These are phyloP conservation scores for Gelatoporia subvermispora DNA, from an alignment of 768 basidiomycete species.

Conservation along the genomic window DNA sequence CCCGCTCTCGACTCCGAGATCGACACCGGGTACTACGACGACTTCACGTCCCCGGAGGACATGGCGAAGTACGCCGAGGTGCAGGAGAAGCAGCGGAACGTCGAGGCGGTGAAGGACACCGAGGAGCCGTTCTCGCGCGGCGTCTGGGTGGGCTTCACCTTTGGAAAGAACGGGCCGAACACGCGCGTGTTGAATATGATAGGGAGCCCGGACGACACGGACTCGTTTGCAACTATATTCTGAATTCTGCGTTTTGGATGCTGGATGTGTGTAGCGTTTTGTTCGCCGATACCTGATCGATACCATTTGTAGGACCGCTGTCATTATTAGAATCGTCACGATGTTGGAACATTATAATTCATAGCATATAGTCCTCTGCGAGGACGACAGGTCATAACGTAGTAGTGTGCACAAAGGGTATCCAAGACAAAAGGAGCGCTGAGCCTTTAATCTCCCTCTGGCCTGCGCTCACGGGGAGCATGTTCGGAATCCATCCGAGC, in stretches of 20 bases:
- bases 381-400: too few species aligned
- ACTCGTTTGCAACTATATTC: constrained; percentile 32
- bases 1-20: constrained; percentile 91
- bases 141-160: constrained; percentile 90
- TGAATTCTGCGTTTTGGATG: constrained; percentile 7
- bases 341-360: too few species aligned
- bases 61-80: constrained; percentile 99
- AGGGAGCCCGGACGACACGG: constrained; percentile 22
- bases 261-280: neutral
- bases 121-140: constrained; percentile 68
- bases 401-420: too few species aligned
- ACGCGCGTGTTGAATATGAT: constrained; percentile 32
- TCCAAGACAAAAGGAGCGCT: too few species aligned
- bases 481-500: too few species aligned
- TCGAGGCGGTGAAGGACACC: constrained; percentile 87
- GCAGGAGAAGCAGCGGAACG: constrained; percentile 92
- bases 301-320: too few species aligned
- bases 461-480: too few species aligned
- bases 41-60: constrained; percentile 82
- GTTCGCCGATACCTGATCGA: too few species aligned
- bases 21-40: constrained; percentile 94
- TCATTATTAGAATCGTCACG: too few species aligned
- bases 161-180: constrained; percentile 77
- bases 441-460: too few species aligned
- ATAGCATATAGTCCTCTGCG: too few species aligned